Base-by-base conservation (phyloP, 441 rosid species). In the Populus tomentosa region DNA sequence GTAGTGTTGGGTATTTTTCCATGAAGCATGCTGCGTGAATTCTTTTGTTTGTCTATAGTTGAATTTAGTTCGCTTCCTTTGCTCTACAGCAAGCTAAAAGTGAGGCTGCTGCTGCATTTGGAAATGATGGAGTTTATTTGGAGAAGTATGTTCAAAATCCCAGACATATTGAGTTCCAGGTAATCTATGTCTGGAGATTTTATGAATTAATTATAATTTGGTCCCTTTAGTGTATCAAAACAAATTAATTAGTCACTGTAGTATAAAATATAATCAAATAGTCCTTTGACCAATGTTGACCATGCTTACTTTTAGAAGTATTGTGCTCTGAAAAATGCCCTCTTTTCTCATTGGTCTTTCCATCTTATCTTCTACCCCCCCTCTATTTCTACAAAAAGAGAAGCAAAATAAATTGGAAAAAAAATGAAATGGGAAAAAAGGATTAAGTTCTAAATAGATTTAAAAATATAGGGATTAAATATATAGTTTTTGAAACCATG, bases 51-150 rank as follows among this genome's bases (percentile, higher is more conserved):
- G 50, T 30, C 10, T 5, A 16, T 46, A 16, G 5, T 33, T 82
- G 65, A 82, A 64, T 71, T 75, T 74, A 9, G 20, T 70, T 85
- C 42, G 38, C 24, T 64, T 77, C 23, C 64, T 80, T 76, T 77
- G 46, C 76, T 83, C 70, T 79, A 65, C 86, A 95, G 99, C 97
- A 92, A 93, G 99, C 99, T 71, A 95, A 95, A 86, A 92, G 98
- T 76, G 99, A 95, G 86, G 99, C 99, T 73, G 99, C 92, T n/a
- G 99, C 99, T 66, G 99, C 99, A 79, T 95, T 95, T 77, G 99
- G 99, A 81, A 95, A 95, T 82, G 99, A 95, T 81, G 99, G 99
- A 83, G 90, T 86, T 86, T 95, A 95, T 88, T 80, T 95, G 85
- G 99, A 95, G 85, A 95, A 93, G 85, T 95, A 85, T 74, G 85